Conservation (phyloP, 331 rosid species). For the Rosa hybrid region DNA sequence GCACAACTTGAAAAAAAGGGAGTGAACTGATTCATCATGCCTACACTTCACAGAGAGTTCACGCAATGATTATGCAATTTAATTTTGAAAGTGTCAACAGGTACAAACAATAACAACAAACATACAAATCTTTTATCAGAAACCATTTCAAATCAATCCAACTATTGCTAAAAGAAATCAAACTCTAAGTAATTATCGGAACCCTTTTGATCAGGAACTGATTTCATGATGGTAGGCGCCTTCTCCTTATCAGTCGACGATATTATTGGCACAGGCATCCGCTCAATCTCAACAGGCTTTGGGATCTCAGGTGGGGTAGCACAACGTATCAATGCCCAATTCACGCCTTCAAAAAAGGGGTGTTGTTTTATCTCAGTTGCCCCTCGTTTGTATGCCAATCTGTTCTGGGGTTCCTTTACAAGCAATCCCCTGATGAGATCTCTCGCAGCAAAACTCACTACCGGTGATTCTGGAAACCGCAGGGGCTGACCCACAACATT, state of each 20-base stretch:
- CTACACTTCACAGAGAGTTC: conserved; percentile 30
- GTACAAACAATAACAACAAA: conserved; percentile 48
- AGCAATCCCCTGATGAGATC: conserved; percentile 93
- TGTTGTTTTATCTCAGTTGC: conserved; percentile 96
- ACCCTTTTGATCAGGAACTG: conserved; percentile 61
- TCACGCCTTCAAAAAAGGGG: conserved; percentile 94
- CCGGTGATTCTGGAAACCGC: conserved; percentile 89
- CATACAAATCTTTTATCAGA: conserved; percentile 53
- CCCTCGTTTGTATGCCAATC: conserved; percentile 88
- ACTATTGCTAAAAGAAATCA: conserved; percentile 81
- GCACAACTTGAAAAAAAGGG: not conserved
- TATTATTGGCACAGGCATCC: conserved; percentile 68
- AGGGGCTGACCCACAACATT: conserved; percentile 90
- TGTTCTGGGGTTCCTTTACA: conserved; percentile 85
- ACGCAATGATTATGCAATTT: conserved; percentile 56
- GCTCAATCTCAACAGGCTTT: conserved; percentile 70
- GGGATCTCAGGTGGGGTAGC: conserved; percentile 98
- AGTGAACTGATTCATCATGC: not conserved
- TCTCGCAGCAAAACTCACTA: conserved; percentile 87
- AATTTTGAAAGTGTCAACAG: conserved; percentile 51
- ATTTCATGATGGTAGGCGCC: conserved; percentile 30
- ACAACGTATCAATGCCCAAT: conserved; percentile 95
- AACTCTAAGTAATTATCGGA: conserved; percentile 88
- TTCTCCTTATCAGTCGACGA: conserved; percentile 59
- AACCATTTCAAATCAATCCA: conserved; percentile 21